These are phyloP conservation scores for Gonium pectorale DNA, from an alignment of 139 green algal species.

Conservation along the genomic window DNA sequence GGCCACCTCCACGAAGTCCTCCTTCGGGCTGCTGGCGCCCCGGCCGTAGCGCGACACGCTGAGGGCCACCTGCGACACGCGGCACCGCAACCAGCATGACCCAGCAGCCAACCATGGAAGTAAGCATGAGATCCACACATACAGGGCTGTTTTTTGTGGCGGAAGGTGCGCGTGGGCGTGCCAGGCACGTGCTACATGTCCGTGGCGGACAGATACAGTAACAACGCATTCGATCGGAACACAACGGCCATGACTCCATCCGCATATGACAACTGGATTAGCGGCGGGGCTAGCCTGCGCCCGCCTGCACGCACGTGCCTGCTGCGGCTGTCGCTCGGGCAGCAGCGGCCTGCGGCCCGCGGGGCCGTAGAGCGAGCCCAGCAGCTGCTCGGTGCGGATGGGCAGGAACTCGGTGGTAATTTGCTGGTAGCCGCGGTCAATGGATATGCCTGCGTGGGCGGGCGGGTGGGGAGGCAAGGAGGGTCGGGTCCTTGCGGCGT, in stretches of 20 bases:
- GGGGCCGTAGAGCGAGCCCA: constrained; percentile 41
- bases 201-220: too few relatives aligned
- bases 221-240: too few relatives aligned
- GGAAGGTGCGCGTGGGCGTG: too few relatives aligned
- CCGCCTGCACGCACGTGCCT: not conserved
- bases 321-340: constrained; percentile 24
- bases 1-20: constrained; percentile 58
- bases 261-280: too few relatives aligned
- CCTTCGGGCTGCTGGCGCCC: not conserved
- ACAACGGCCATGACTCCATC: too few relatives aligned
- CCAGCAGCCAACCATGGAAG: too few relatives aligned
- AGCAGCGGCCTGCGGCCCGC: constrained; percentile 46
- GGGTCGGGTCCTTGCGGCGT: too few relatives aligned
- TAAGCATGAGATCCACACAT: not conserved
- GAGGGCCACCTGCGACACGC: constrained; percentile 15
- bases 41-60: not conserved
- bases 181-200: too few relatives aligned
- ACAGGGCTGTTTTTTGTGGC: not conserved
- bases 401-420: constrained; percentile 66
- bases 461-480: too few relatives aligned
- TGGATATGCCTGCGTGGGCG: constrained; percentile 31
- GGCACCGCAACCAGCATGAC: too few relatives aligned
- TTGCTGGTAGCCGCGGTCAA: constrained; percentile 71
- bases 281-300: too few relatives aligned
- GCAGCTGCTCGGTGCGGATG: constrained; percentile 50